Evolutionary conservation across 768 basidiomycete genomes (phyloP), one percentile per base, ranked within the genome.

Genomic region (Lepiota subincarnata): DNA sequence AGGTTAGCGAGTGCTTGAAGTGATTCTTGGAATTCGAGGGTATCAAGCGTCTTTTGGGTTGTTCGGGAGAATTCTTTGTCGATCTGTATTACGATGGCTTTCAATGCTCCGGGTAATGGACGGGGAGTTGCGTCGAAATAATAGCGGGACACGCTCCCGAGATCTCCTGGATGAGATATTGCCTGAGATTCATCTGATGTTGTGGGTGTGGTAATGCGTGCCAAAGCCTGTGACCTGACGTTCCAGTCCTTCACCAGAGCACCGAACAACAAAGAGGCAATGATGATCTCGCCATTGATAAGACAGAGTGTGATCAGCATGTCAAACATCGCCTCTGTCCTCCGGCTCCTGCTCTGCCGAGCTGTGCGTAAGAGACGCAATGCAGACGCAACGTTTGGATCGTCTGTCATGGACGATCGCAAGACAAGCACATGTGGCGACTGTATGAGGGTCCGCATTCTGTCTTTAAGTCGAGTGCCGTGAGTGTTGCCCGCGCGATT

Each of bases 221-320:
- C 42, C 31, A 46, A 34, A 14, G 28, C 18, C 19, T 22, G 28
- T 13, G 53, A 54, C 19, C 46, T 47, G 16, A 14, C 69, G 10
- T 87, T 79, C 72, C 77, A 86, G 26, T 89, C 84, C 57, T 84
- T 80, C 39, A 88, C 67, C 16, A 88, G 62, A 38, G 81, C 67
- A 1, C 77, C 85, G 52, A 91, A 87, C 4, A 90, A 68, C 22
- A 91, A 68, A 1, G 86, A 84, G 0, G 81, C 89, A n/a, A 87
- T 73, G 37, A 92, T 76, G 45, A 92, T 82, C 63, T 92, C 90
- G 20, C 88, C 87, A 46, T 92, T 88, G 36, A 89, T 64, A 16
- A 92, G 70, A 52, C 84, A 87, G 7, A 84, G 76, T 3, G 77
- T 71, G 57, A 91, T 73, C 45, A 89, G 66, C 1, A 73, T 72